These are phyloP conservation scores for Penicillium turbatum DNA, from an alignment of 495 filamentous ascomycete genomes.

Conservation along the genomic window DNA sequence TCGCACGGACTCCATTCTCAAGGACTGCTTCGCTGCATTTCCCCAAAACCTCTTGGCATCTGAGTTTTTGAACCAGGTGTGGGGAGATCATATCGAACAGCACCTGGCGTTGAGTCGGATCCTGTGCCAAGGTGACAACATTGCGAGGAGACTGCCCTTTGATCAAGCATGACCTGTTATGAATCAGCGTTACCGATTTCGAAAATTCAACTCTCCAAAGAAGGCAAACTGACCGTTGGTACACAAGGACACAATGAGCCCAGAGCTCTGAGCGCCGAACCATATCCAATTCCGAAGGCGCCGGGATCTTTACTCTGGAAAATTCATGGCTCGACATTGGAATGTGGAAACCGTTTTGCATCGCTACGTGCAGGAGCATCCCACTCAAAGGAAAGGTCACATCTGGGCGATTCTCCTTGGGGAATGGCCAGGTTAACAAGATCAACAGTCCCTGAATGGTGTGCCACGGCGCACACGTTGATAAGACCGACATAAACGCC, in stretches of 20 bases:
- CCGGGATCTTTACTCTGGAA: slow-evolving; percentile 30
- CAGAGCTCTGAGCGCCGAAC: slow-evolving; percentile 40
- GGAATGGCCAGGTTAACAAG: slow-evolving; percentile 48
- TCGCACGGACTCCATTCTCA: slow-evolving; percentile 38
- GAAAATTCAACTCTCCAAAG: background rate
- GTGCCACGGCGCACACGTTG: slow-evolving; percentile 38
- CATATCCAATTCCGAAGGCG: slow-evolving; percentile 35
- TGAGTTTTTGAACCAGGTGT: slow-evolving; percentile 30
- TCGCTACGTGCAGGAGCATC: slow-evolving; percentile 42
- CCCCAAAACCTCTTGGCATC: slow-evolving; percentile 34
- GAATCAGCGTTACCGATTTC: background rate
- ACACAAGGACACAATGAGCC: slow-evolving; percentile 41
- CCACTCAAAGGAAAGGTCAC: slow-evolving; percentile 40
- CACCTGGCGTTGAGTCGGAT: slow-evolving; percentile 30
- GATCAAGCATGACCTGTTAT: slow-evolving; percentile 28
- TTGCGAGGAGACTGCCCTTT: slow-evolving; percentile 39
- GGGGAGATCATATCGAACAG: slow-evolving; percentile 32
- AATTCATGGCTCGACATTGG: slow-evolving; percentile 49
- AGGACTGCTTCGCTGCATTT: slow-evolving; percentile 33
- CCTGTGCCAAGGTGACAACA: slow-evolving; percentile 32
- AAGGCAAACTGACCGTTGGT: slow-evolving; percentile 30
- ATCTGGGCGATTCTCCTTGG: slow-evolving; percentile 42
- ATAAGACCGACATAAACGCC: slow-evolving; percentile 39
- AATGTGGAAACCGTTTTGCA: slow-evolving; percentile 49
- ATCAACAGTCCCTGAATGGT: slow-evolving; percentile 48